Percentiles rank a stretch among this genome's conserved stretches.
Evolutionary conservation across 345 rosid species (phyloP).

Genomic region (Noccaea caerulescens): DNA sequence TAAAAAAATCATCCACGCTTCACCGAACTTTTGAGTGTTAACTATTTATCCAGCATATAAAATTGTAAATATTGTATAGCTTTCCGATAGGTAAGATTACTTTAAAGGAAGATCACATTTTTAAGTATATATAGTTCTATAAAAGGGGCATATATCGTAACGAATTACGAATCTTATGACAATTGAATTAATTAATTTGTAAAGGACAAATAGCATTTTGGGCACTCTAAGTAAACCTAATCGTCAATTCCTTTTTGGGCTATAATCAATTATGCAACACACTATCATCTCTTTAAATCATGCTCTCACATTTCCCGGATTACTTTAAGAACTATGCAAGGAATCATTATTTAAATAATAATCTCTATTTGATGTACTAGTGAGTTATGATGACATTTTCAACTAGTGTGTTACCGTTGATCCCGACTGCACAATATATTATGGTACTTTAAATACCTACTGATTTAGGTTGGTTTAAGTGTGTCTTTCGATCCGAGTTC

Average conservation of each 20-base stretch:
- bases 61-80: not conserved
- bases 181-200: conserved; percentile 5
- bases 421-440: conserved; percentile 1
- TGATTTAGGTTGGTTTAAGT: conserved; percentile 17
- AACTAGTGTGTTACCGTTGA: conserved; percentile 31
- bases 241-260: conserved; percentile 15
- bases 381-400: conserved; percentile 36
- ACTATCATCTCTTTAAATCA: conserved; percentile 36
- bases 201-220: conserved; percentile 13
- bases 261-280: conserved; percentile 39
- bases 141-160: not conserved
- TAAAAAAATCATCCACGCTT: too few species aligned
- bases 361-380: conserved; percentile 2
- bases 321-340: conserved; percentile 31
- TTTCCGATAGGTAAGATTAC: not conserved
- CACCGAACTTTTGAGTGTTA: not conserved
- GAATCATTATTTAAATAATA: conserved; percentile 22
- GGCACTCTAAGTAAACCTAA: conserved; percentile 22
- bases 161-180: not conserved
- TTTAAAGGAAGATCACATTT: conserved; percentile 10
- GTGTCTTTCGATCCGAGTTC: not conserved
- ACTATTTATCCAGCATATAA: not conserved
- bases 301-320: conserved; percentile 24
- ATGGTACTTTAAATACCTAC: not conserved
- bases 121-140: not conserved